phyloP scores from a whole-genome alignment of 1,284 basidiomycete species.

The Butyriboletus appendiculatus region DNA sequence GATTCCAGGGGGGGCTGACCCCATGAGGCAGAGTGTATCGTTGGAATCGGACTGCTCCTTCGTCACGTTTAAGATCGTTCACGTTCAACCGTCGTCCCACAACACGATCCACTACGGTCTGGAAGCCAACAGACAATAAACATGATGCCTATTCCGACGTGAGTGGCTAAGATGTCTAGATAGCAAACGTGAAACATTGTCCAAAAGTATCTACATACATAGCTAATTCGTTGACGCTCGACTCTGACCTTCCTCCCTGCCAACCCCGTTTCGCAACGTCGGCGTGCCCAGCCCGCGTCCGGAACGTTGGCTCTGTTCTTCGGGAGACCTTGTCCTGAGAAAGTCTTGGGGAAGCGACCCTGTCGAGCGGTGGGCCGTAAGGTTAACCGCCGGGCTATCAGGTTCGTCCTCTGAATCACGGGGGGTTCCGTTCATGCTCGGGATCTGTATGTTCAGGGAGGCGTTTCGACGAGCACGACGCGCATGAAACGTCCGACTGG shows the following conservation, averaged over 20 bases:
- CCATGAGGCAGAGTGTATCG: background rate
- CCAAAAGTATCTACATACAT: background rate
- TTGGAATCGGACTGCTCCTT: background rate
- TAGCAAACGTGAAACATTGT: conserved; percentile 2
- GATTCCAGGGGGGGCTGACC: background rate
- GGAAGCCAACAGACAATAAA: too few relatives aligned
- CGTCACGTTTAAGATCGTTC: background rate
- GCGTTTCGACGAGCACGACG: conserved; percentile 60
- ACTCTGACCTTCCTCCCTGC: conserved; percentile 36
- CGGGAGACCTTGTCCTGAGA: conserved; percentile 33
- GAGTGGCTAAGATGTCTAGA: background rate
- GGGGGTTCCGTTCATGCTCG: conserved; percentile 45
- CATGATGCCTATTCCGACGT: background rate
- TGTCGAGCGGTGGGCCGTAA: conserved; percentile 30
- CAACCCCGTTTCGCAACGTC: conserved; percentile 43
- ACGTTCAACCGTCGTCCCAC: background rate
- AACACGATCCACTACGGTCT: background rate
- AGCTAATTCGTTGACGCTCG: background rate
- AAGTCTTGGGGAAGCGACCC: conserved; percentile 24
- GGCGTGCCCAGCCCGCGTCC: conserved; percentile 61
- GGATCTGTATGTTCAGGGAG: conserved; percentile 30
- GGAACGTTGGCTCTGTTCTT: conserved; percentile 50
- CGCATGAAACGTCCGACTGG: conserved; percentile 85
- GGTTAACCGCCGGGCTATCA: conserved; percentile 43
- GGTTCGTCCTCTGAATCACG: conserved; percentile 59